Percentiles rank a stretch among this genome's conserved stretches.
Conservation (phyloP, 2,329 filamentous ascomycete genomes). For the Arthrinium phaeospermum region DNA sequence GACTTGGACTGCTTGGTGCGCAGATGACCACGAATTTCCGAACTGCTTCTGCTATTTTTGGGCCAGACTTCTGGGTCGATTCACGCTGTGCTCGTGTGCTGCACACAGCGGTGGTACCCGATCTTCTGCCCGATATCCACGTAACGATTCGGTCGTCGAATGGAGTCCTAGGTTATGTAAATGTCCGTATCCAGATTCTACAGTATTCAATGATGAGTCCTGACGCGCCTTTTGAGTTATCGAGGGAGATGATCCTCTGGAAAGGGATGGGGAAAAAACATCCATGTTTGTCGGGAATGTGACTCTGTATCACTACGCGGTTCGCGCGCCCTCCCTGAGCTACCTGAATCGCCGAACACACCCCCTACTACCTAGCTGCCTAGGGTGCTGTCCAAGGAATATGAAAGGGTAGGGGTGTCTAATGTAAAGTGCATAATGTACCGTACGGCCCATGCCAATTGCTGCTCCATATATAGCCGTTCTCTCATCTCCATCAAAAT, state of each 20-base stretch:
- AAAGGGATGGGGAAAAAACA: background rate
- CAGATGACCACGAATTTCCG: background rate
- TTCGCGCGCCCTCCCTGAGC: background rate
- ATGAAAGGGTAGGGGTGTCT: background rate
- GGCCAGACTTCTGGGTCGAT: background rate
- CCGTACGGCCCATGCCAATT: background rate
- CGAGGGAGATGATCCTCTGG: background rate
- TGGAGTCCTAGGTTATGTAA: background rate
- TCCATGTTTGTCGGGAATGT: background rate
- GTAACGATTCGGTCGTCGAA: background rate
- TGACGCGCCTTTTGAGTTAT: background rate
- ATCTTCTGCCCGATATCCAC: background rate
- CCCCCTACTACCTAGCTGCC: background rate
- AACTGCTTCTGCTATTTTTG: background rate
- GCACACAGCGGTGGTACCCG: background rate
- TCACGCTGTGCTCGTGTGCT: background rate
- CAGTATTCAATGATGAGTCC: background rate
- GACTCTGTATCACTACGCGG: background rate
- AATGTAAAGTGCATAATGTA: slow-evolving; percentile 8
- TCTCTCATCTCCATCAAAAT: background rate
- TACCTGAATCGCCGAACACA: slow-evolving; percentile 9
- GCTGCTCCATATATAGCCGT: slow-evolving; percentile 12
- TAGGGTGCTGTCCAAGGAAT: background rate
- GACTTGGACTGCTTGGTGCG: background rate
- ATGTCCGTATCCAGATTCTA: background rate